A percentile compares a stretch with the other conserved stretches of the same genome.
Evolutionary conservation across 2,329 filamentous ascomycete species (phyloP).

Genomic region (Cadophora sp.): DNA sequence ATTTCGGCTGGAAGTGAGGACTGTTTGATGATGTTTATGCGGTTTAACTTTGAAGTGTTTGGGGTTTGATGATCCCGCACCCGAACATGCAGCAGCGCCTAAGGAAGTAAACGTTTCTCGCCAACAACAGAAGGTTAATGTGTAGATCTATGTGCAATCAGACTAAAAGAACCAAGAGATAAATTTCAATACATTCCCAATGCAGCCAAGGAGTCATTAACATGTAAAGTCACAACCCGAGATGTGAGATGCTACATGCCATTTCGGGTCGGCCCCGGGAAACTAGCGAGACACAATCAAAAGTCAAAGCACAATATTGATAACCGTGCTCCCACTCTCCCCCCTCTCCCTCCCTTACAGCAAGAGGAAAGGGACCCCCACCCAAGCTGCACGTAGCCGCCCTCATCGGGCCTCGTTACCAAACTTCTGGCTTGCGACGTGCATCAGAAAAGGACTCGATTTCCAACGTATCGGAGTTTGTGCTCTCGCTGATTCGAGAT

Average conservation of each 20-base stretch:
- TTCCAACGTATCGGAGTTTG: neutral
- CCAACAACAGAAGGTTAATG: neutral
- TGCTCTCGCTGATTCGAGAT: slow-evolving; percentile 3
- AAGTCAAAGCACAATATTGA: slow-evolving; percentile 10
- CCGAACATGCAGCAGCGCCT: neutral
- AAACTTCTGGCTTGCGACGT: slow-evolving; percentile 8
- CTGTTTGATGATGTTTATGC: slow-evolving; percentile 15
- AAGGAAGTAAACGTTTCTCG: neutral
- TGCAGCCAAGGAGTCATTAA: neutral
- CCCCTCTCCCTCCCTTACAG: neutral
- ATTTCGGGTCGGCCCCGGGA: slow-evolving; percentile 1
- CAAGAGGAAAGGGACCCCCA: neutral
- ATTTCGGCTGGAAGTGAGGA: neutral
- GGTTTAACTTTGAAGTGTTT: slow-evolving; percentile 10
- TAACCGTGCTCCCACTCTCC: slow-evolving; percentile 3
- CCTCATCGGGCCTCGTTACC: slow-evolving; percentile 5
- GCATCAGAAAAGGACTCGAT: slow-evolving; percentile 9
- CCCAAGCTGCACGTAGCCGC: slow-evolving; percentile 8
- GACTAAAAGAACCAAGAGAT: neutral
- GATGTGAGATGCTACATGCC: neutral
- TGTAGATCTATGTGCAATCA: neutral
- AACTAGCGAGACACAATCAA: slow-evolving; percentile 1
- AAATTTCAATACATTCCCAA: neutral
- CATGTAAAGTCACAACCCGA: neutral
- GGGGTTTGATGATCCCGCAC: slow-evolving; percentile 1